Base-by-base conservation (phyloP, 306 rosid species). In the Cucumis melo region DNA sequence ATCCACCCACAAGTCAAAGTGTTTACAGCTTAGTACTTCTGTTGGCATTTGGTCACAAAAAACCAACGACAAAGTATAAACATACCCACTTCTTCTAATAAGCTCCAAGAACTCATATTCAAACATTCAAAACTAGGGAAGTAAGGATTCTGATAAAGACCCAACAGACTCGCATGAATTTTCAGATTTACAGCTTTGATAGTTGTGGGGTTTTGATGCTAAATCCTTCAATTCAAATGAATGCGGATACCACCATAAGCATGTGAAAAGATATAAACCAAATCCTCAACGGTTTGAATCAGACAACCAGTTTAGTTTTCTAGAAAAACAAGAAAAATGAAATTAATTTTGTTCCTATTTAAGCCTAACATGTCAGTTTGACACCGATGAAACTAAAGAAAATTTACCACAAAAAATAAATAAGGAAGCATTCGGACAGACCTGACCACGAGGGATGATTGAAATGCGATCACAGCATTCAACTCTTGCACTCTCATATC, bases 401-500 rank as follows among this genome's bases (percentile, higher is more conserved):
- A 58, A 39, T 20, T 56, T 56, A 76, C 12, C 51, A 10, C 27
- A 23, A 24, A 1, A 23, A 44, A 13, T 21, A 42, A 68, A 65
- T 21, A 56, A 75, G 78, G 41, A 38, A 60, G 21, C 46, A 19
- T 34, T 17, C 6, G 24, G 32, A 61, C 73, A 36, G 83, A 94
- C 99, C 99, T 90, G 95, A 84, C 97, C 97, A 79, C 99, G 97
- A 51, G 99, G 99, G 72, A 87, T 86, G 79, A 94, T 82, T 79
- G 99, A 92, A 78, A 94, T 90, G 82, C 93, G 99, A 80, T 92
- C 97, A 48, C 97, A 92, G 76, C 73, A 64, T 89, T 94, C 99
- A 63, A 92, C 87, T 79, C 77, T 65, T 42, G 99, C 99, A 83
- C 87, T 86, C 85, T 94, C 97, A 75, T 89, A 86, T 73, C 81